phyloP scores from a whole-genome alignment of 192 early-diverging fungal genomes.

The Kappamyces sp. region DNA sequence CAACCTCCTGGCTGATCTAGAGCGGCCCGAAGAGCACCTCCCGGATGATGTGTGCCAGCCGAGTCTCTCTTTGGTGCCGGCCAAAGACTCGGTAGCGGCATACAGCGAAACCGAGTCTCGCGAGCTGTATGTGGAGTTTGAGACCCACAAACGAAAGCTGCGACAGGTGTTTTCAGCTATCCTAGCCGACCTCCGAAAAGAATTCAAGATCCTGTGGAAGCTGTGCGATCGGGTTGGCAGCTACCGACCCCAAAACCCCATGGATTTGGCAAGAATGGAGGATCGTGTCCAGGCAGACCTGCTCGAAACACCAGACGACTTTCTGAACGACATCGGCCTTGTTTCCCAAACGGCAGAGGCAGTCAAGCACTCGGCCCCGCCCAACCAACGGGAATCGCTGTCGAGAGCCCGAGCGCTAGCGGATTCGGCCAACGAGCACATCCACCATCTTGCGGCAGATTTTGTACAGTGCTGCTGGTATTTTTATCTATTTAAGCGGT shows the following conservation, averaged over 20 bases:
- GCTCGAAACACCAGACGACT: constrained; percentile 23
- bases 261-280: constrained; percentile 21
- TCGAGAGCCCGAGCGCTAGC: too few relatives aligned
- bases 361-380: too few relatives aligned
- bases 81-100: background rate
- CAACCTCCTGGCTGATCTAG: background rate
- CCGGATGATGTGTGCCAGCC: background rate
- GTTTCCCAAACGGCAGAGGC: constrained; percentile 12
- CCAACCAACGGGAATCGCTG: too few relatives aligned
- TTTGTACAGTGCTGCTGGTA: too few relatives aligned
- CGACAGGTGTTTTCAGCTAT: background rate
- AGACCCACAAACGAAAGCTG: background rate
- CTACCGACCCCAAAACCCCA: background rate
- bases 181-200: background rate
- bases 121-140: background rate
- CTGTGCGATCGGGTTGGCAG: background rate
- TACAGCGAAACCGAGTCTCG: background rate
- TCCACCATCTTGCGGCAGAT: too few relatives aligned
- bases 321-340: constrained; percentile 18
- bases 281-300: constrained; percentile 11
- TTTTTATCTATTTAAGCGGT: too few relatives aligned
- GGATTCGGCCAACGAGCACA: too few relatives aligned
- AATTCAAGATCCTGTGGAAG: background rate
- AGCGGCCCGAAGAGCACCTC: background rate
- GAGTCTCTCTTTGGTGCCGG: background rate